A percentile compares a stretch with the other conserved stretches of the same genome.
Conservation (phyloP, 106 monocot species). For the Alisma plantagoaquatica region DNA sequence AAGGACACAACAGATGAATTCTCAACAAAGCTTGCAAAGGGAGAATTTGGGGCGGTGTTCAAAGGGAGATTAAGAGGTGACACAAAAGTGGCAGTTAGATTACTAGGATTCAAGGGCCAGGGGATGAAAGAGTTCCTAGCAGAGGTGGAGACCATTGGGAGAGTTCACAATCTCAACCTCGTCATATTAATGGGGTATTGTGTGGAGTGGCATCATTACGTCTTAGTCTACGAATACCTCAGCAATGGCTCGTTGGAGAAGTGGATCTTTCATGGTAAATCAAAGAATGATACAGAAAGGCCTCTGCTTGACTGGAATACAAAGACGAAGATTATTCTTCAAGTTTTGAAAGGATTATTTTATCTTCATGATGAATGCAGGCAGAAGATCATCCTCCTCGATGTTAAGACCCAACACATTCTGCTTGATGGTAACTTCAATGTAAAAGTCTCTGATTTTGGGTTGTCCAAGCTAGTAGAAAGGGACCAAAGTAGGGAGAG, state of each 20-base stretch:
- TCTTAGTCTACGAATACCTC: constrained; percentile 27
- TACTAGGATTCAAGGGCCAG: no score
- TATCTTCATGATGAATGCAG: constrained; percentile 38
- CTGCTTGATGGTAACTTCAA: constrained; percentile 37
- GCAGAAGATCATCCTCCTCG: constrained; percentile 25
- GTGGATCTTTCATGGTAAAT: constrained; percentile 39
- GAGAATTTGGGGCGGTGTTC: no score
- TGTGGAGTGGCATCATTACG: constrained; percentile 8
- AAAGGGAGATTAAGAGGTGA: no score
- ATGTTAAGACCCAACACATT: constrained; percentile 35
- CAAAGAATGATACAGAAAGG: no score
- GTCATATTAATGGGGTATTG: constrained; percentile 26
- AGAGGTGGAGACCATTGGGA: constrained; percentile 38
- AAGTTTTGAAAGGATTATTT: constrained; percentile 27
- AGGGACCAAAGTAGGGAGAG: constrained; percentile 29
- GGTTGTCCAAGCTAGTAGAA: constrained; percentile 39
- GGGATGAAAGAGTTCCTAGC: no score
- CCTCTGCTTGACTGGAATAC: constrained; percentile 22
- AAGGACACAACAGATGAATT: no score
- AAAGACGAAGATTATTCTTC: constrained; percentile 22
- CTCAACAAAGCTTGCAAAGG: constrained; percentile 26
- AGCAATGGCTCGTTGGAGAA: constrained; percentile 24
- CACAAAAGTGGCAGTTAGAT: no score
- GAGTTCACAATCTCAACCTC: constrained; percentile 25
- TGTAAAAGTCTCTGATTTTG: constrained; percentile 41